Conservation (phyloP, 2,329 filamentous ascomycete species). For the Fusarium fujikuroi region DNA sequence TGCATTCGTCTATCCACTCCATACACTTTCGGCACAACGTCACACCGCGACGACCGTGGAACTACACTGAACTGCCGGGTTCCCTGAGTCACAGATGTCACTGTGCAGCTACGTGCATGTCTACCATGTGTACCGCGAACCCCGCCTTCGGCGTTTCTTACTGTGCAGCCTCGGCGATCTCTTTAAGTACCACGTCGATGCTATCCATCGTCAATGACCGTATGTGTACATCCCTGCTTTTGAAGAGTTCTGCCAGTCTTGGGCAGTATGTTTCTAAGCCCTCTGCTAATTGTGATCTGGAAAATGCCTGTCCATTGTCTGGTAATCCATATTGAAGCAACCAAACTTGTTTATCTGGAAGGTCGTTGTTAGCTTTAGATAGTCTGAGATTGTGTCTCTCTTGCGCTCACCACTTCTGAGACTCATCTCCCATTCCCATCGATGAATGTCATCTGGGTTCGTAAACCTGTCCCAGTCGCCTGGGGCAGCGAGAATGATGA, state of each 20-base stretch:
- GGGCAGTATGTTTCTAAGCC: not conserved
- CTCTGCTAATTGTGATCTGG: conserved; percentile 1
- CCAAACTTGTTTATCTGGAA: conserved; percentile 20
- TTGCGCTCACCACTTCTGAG: conserved; percentile 9
- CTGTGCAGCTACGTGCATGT: not conserved
- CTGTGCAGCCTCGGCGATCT: conserved; percentile 7
- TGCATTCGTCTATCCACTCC: not conserved
- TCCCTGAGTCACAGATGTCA: not conserved
- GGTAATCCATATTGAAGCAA: conserved; percentile 15
- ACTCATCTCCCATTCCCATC: conserved; percentile 29
- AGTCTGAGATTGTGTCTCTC: not conserved
- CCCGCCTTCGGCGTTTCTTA: not conserved
- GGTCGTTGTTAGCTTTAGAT: not conserved
- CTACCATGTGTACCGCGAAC: not conserved
- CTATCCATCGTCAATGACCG: conserved; percentile 16
- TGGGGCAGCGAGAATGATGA: not conserved
- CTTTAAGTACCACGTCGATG: conserved; percentile 11
- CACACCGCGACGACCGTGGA: not conserved
- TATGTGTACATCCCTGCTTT: conserved; percentile 4
- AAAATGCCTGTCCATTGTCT: not conserved
- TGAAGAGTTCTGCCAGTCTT: conserved; percentile 4
- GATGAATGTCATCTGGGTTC: conserved; percentile 16
- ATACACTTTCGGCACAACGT: not conserved
- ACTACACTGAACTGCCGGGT: not conserved
- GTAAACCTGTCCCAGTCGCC: conserved; percentile 13